Base-by-base conservation (phyloP, 164 flowering plant species). In the Warburgia ugandensis region DNA sequence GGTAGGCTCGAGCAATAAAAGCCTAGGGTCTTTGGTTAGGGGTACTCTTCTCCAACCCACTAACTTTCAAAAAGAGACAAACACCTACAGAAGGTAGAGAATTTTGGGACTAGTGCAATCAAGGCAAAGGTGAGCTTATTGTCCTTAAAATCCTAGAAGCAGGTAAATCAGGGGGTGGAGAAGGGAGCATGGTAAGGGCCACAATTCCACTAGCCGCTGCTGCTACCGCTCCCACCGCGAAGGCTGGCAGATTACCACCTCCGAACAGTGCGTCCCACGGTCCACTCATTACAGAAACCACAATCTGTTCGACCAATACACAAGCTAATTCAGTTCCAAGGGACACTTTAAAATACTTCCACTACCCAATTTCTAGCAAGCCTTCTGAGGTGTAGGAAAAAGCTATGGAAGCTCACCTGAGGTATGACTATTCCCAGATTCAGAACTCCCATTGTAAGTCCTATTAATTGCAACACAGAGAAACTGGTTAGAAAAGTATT, bases 171-270 rank as follows among this genome's bases (percentile, higher is more conserved):
- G 55, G 55, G 12, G 44, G 21, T 7, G 31, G 55, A 35, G 55
- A 51, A 36, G 55, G 92, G 0, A 83, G 76, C 67, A 77, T 1
- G 4, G 68, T 53, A 12, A 79, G 51, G 0, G 85, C 83, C 1
- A 75, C 38, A 0, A 83, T 16, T 1, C 78, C 83, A 44, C 87
- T 79, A 0, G 47, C 59, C 0, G 69, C 67, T 0, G 88, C 88
- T 1, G 83, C 74, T 0, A 81, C 45, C 0, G 83, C 79, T 19
- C 79, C 88, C 17, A 71, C 67, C 8, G 79, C 63, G 38, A 84
- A 81, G 1, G 87, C 85, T 17, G 87, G 88, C 8, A 84, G 52
- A 59, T 84, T 79, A 0, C 94, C 80, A 0, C 94, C 89, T 29
- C 89, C 94, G 45, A 79, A 81, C 4, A 66, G 3, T 1, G 67